A percentile compares a stretch with the other conserved stretches of the same genome.
These are phyloP conservation scores for Lactarius vividus DNA, from an alignment of 768 basidiomycete species.

Conservation along the genomic window DNA sequence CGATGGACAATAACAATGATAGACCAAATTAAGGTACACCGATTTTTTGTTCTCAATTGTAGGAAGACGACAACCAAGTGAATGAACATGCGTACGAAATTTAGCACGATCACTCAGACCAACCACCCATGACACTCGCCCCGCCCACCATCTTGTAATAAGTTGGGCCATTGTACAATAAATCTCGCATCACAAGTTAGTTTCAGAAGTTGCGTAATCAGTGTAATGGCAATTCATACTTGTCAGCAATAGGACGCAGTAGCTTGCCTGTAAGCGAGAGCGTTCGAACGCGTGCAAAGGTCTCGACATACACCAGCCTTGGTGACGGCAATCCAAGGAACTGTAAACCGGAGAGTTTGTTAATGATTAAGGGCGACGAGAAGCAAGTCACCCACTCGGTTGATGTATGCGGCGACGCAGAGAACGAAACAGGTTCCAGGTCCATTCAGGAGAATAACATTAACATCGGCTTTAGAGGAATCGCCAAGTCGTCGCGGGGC, in stretches of 20 bases:
- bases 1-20: background rate
- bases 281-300: slow-evolving; percentile 81
- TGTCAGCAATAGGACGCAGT: slow-evolving; percentile 77
- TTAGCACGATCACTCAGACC: slow-evolving; percentile 42
- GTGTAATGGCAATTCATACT: slow-evolving; percentile 41
- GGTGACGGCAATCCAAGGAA: slow-evolving; percentile 73
- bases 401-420: slow-evolving; percentile 65
- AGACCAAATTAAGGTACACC: background rate
- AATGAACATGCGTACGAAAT: background rate
- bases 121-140: slow-evolving; percentile 63
- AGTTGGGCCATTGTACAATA: slow-evolving; percentile 84
- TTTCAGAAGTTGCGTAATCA: background rate
- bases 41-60: background rate
- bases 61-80: background rate
- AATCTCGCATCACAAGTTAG: slow-evolving; percentile 52
- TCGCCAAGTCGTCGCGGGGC: slow-evolving; percentile 37
- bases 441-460: slow-evolving; percentile 86
- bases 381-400: slow-evolving; percentile 51
- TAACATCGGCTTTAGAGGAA: slow-evolving; percentile 62
- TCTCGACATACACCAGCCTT: slow-evolving; percentile 83
- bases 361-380: slow-evolving; percentile 16
- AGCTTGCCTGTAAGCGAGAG: slow-evolving; percentile 85
- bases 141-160: slow-evolving; percentile 41
- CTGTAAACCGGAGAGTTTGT: slow-evolving; percentile 39
- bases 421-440: slow-evolving; percentile 91